Conservation (phyloP, 306 rosid species). For the Vigna hirtella region DNA sequence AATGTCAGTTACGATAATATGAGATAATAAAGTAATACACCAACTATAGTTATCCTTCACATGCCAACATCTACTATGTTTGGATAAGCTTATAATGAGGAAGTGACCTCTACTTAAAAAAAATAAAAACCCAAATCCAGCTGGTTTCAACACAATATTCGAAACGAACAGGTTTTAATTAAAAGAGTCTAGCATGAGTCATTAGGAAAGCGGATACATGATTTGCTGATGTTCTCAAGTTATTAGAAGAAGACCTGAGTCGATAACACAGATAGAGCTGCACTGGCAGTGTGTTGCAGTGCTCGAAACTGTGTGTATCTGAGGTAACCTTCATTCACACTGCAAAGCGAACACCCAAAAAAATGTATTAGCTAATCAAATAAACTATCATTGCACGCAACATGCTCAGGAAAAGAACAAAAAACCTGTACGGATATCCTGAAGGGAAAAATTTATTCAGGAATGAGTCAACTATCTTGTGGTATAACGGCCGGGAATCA, state of each 20-base stretch:
- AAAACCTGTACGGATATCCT: slow-evolving; percentile 88
- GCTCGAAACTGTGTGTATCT: slow-evolving; percentile 96
- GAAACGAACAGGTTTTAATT: background rate
- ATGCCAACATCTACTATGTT: background rate
- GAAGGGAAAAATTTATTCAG: slow-evolving; percentile 84
- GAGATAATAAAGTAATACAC: background rate
- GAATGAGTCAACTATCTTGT: slow-evolving; percentile 46
- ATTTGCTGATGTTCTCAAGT: slow-evolving; percentile 12
- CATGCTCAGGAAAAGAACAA: background rate
- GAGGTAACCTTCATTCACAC: slow-evolving; percentile 94
- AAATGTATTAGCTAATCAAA: slow-evolving; percentile 31
- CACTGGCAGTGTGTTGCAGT: slow-evolving; percentile 83
- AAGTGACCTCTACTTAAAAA: background rate
- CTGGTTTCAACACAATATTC: background rate
- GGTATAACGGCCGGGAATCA: slow-evolving; percentile 72
- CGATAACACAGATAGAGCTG: slow-evolving; percentile 85
- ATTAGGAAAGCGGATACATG: slow-evolving; percentile 20
- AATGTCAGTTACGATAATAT: background rate
- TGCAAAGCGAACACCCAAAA: slow-evolving; percentile 43
- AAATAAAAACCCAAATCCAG: slow-evolving; percentile 1
- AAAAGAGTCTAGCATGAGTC: background rate
- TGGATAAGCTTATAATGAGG: background rate
- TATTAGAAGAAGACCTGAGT: slow-evolving; percentile 73
- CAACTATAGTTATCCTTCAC: background rate
- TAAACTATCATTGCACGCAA: background rate